A percentile compares a stretch with the other conserved stretches of the same genome.
Evolutionary conservation across 2,329 filamentous ascomycete species (phyloP).

Genomic region (Colletotrichum viniferum): DNA sequence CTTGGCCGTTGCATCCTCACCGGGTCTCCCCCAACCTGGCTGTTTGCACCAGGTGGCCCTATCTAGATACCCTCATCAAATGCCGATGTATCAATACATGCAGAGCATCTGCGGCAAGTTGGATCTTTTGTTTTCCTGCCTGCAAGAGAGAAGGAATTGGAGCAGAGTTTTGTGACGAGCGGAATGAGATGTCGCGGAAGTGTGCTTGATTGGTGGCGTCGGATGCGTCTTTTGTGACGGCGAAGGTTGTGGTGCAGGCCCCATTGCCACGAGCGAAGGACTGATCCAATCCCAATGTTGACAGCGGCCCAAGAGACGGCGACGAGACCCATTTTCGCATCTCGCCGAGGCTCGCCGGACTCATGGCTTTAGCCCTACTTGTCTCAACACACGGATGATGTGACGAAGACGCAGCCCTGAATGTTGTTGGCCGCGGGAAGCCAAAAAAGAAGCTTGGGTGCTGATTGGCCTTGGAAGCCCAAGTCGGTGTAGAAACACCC

Average conservation of each 20-base stretch:
- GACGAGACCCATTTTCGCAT: not conserved
- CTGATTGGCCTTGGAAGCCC: not conserved
- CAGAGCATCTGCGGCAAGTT: not conserved
- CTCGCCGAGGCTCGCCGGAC: not conserved
- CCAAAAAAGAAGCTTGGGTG: not conserved
- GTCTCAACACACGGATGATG: not conserved
- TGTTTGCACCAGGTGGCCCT: not conserved
- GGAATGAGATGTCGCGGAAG: not conserved
- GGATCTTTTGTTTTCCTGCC: not conserved
- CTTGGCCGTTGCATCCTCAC: not conserved
- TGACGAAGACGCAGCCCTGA: not conserved
- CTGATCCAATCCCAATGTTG: not conserved
- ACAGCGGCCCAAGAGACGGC: not conserved
- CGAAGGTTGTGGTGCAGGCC: not conserved
- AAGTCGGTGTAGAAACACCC: not conserved
- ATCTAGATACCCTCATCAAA: constrained; percentile 19
- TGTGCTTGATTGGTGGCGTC: constrained; percentile 2
- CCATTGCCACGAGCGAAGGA: not conserved
- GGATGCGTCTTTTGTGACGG: constrained; percentile 11
- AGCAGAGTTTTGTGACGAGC: not conserved
- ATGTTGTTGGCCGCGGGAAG: not conserved
- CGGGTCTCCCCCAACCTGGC: not conserved
- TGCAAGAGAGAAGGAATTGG: not conserved
- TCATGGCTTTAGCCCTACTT: not conserved
- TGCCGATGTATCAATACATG: constrained; percentile 1